Evolutionary conservation across 2,329 filamentous ascomycete genomes (phyloP).

Genomic region (Metarhizium rileyi): DNA sequence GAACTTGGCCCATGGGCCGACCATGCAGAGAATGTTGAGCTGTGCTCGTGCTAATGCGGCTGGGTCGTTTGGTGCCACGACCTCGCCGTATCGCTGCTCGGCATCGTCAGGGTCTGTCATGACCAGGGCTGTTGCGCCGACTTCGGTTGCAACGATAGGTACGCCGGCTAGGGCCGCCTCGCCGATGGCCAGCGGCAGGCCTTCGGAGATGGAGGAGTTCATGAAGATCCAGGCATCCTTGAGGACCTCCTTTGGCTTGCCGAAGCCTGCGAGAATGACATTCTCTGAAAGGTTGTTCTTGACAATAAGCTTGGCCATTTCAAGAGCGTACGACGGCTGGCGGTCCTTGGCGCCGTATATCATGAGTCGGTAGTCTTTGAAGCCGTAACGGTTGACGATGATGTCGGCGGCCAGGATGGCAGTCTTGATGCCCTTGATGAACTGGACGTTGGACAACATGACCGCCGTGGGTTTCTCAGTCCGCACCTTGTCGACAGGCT

Average conservation of each 20-base stretch:
- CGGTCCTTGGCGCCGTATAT: slow-evolving; percentile 56
- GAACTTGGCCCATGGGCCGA: slow-evolving; percentile 51
- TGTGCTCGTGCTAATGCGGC: slow-evolving; percentile 50
- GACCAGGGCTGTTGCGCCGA: slow-evolving; percentile 44
- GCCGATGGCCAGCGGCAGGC: slow-evolving; percentile 45
- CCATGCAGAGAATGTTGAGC: slow-evolving; percentile 50
- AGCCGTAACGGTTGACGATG: slow-evolving; percentile 57
- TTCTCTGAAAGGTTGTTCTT: slow-evolving; percentile 41
- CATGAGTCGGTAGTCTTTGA: slow-evolving; percentile 51
- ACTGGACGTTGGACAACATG: slow-evolving; percentile 54
- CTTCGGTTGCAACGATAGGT: slow-evolving; percentile 46
- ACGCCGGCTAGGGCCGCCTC: slow-evolving; percentile 47
- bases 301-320: slow-evolving; percentile 47
- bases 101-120: slow-evolving; percentile 41
- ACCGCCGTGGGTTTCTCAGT: slow-evolving; percentile 51
- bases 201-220: slow-evolving; percentile 47
- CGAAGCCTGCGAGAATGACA: slow-evolving; percentile 45
- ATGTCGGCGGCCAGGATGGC: slow-evolving; percentile 54
- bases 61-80: slow-evolving; percentile 55
- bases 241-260: slow-evolving; percentile 44
- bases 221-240: slow-evolving; percentile 49
- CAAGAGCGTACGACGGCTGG: slow-evolving; percentile 49
- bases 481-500: slow-evolving; percentile 48
- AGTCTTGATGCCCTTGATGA: slow-evolving; percentile 54
- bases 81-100: slow-evolving; percentile 44